These are phyloP conservation scores for Fabrea salina DNA, from an alignment of 169 alveolate species.

Conservation along the genomic window DNA sequence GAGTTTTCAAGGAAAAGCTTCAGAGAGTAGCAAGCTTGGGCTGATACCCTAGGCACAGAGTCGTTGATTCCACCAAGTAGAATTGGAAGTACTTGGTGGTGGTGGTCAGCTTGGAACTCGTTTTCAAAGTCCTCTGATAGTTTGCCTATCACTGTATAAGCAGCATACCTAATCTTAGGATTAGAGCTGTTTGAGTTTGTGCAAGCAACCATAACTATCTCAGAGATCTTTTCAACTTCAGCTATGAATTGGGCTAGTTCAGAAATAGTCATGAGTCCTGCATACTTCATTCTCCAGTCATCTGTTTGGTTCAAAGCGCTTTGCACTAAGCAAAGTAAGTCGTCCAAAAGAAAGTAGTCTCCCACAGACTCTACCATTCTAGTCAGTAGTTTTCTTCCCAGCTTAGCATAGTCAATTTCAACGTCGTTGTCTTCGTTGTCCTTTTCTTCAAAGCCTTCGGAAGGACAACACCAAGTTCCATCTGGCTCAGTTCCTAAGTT, in stretches of 20 bases:
- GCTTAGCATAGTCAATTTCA: constrained; percentile 45
- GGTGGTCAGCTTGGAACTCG: constrained; percentile 61
- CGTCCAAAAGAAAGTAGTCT: not conserved
- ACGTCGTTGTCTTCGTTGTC: constrained; percentile 64
- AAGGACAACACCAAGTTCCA: constrained; percentile 77
- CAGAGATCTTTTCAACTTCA: constrained; percentile 42
- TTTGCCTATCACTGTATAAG: constrained; percentile 74
- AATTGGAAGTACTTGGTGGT: constrained; percentile 57
- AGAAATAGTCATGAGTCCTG: constrained; percentile 78
- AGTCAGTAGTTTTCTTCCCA: constrained; percentile 65
- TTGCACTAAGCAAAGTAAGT: not conserved
- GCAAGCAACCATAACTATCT: constrained; percentile 48
- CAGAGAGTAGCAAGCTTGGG: constrained; percentile 76
- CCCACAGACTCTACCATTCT: constrained; percentile 42
- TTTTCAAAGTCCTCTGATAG: constrained; percentile 67
- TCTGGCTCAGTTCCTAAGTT: constrained; percentile 66
- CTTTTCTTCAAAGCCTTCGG: constrained; percentile 67
- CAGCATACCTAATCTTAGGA: constrained; percentile 81
- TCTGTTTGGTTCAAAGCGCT: constrained; percentile 38
- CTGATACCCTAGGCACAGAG: constrained; percentile 72
- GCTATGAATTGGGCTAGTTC: constrained; percentile 72
- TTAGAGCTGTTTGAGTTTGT: constrained; percentile 19
- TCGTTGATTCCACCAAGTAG: constrained; percentile 58
- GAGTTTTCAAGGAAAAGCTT: constrained; percentile 71
- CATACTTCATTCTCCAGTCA: constrained; percentile 80